Percentiles rank a stretch among this genome's conserved stretches.
Conservation (phyloP, 1,284 basidiomycete species). For the Malassezia psittaci region DNA sequence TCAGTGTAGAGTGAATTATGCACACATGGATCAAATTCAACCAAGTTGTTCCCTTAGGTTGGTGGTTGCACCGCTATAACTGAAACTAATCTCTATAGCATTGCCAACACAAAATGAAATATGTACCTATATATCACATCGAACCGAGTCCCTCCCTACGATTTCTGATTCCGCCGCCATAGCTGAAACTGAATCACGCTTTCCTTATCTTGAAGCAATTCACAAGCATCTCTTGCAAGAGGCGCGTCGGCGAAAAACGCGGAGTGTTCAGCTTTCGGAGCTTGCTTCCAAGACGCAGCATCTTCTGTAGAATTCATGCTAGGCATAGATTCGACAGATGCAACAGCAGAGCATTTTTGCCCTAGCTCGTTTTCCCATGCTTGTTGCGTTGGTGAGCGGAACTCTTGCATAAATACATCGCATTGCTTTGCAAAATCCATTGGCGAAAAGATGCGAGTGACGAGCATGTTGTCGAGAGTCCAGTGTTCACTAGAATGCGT, state of each 20-base stretch:
- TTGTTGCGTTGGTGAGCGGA: slow-evolving; percentile 11
- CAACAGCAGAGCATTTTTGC: neutral
- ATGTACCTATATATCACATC: too few species aligned
- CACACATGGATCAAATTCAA: too few species aligned
- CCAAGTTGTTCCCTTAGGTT: too few species aligned
- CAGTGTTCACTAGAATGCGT: neutral
- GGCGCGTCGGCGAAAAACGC: neutral
- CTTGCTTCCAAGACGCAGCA: slow-evolving; percentile 5
- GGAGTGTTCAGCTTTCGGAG: neutral
- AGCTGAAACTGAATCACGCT: slow-evolving; percentile 10
- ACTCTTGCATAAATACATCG: slow-evolving; percentile 15
- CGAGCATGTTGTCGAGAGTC: slow-evolving; percentile 10
- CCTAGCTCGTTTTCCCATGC: slow-evolving; percentile 4
- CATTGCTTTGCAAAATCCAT: neutral
- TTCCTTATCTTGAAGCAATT: slow-evolving; percentile 2
- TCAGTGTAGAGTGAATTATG: too few species aligned
- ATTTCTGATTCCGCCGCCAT: slow-evolving; percentile 3
- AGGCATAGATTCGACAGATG: neutral
- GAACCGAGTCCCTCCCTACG: neutral
- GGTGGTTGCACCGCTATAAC: too few species aligned
- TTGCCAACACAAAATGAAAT: too few species aligned
- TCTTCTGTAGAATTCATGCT: neutral
- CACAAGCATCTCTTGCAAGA: neutral
- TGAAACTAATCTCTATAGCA: too few species aligned
- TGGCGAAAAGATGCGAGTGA: slow-evolving; percentile 10